These are phyloP conservation scores for Apium graveolens DNA, from an alignment of 129 eudicot species.

Conservation along the genomic window DNA sequence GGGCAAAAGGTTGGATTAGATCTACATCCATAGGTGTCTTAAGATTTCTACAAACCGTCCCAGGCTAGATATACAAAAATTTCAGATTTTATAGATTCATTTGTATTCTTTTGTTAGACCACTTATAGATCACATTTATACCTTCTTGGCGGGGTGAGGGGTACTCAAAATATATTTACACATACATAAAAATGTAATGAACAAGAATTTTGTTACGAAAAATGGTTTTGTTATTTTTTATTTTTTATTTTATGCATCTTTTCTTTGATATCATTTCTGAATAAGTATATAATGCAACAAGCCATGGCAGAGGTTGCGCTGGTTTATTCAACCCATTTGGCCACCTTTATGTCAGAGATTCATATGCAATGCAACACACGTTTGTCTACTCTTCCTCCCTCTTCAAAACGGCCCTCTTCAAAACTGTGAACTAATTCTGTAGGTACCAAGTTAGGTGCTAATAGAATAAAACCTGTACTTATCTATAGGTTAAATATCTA, in stretches of 20 bases:
- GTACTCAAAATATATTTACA: neutral
- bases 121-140: neutral
- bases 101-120: conserved; percentile 1
- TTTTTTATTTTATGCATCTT: neutral
- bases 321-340: no score
- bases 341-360: neutral
- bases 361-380: neutral
- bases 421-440: no score
- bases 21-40: neutral
- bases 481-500: no score
- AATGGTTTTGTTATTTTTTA: neutral
- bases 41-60: neutral
- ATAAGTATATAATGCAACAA: neutral
- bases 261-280: neutral
- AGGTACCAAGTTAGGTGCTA: neutral
- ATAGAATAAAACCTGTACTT: no score
- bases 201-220: neutral
- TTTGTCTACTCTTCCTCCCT: no score
- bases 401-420: no score
- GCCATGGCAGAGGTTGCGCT: no score
- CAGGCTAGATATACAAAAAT: neutral
- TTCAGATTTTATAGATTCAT: conserved; percentile 4
- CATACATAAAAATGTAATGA: conserved; percentile 5
- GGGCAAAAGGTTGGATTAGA: neutral
- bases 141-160: neutral